A percentile compares a stretch with the other conserved stretches of the same genome.
Conservation (phyloP, 179 eudicot genomes). For the Carnegiea gigantea region DNA sequence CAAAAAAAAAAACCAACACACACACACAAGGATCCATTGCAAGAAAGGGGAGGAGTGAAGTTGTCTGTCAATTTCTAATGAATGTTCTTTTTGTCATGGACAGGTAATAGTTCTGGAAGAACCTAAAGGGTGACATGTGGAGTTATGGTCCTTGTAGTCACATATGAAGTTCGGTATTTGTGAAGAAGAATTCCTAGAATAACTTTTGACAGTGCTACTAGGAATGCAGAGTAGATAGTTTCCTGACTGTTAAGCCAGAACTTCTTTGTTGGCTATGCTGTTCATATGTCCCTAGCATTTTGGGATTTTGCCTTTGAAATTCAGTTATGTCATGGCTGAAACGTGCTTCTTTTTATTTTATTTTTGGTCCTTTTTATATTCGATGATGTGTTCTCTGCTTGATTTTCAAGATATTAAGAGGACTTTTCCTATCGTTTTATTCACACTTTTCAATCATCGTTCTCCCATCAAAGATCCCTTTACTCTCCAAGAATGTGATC, state of each 20-base stretch:
- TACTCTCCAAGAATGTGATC: not conserved
- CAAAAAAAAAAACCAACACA: no score
- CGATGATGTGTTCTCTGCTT: not conserved
- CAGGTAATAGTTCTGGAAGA: not conserved
- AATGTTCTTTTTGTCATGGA: not conserved
- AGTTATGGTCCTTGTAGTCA: not conserved
- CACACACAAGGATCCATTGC: not conserved
- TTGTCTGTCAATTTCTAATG: not conserved
- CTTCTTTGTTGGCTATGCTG: not conserved
- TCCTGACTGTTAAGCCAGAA: not conserved
- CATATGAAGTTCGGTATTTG: not conserved
- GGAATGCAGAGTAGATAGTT: not conserved
- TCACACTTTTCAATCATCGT: not conserved
- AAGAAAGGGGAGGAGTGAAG: not conserved
- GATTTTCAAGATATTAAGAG: not conserved
- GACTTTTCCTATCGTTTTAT: not conserved
- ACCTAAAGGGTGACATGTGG: not conserved
- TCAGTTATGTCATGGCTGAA: not conserved
- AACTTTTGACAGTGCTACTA: not conserved
- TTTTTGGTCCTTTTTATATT: not conserved
- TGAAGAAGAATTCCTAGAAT: not conserved
- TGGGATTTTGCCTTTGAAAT: not conserved
- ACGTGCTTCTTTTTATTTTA: not conserved
- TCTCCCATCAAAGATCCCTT: not conserved
- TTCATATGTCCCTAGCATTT: not conserved